Evolutionary conservation across 768 basidiomycete genomes (phyloP).

Genomic region (Phylloporus sp.): DNA sequence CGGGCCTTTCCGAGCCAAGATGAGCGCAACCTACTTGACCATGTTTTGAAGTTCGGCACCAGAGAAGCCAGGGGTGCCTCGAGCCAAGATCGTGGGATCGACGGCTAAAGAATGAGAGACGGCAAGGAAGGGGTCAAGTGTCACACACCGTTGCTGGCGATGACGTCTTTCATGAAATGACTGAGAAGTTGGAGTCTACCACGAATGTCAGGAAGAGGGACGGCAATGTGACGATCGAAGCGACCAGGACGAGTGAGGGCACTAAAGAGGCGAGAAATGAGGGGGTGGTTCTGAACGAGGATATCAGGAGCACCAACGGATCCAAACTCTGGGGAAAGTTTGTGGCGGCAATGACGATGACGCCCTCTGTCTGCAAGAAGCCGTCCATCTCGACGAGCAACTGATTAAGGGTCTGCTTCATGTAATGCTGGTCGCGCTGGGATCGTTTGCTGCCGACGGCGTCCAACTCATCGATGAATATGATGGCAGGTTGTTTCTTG

Average conservation of each 20-base stretch:
- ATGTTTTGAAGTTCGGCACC: conserved; percentile 97
- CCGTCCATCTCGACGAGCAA: conserved; percentile 97
- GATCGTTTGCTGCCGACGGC: conserved; percentile 89
- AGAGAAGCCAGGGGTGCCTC: conserved; percentile 94
- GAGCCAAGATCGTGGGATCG: conserved; percentile 82
- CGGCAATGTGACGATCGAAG: conserved; percentile 89
- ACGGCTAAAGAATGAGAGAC: conserved; percentile 45
- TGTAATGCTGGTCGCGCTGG: conserved; percentile 78
- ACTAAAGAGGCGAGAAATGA: conserved; percentile 36
- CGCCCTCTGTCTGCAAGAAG: conserved; percentile 87
- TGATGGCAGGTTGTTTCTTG: conserved; percentile 93
- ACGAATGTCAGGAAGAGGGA: conserved; percentile 91
- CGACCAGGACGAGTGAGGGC: conserved; percentile 95
- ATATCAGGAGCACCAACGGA: conserved; percentile 47
- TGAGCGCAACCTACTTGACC: conserved; percentile 67
- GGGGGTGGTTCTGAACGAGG: neutral
- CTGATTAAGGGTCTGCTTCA: conserved; percentile 95
- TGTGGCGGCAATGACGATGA: conserved; percentile 95
- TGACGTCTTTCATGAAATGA: conserved; percentile 85
- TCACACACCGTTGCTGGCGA: conserved; percentile 48
- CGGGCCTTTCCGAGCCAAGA: neutral
- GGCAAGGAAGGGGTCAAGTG: neutral
- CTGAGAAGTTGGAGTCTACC: conserved; percentile 89
- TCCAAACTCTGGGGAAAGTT: conserved; percentile 96
- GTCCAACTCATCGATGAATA: conserved; percentile 97